Evolutionary conservation across 1,284 basidiomycete species (phyloP), one percentile per base, ranked within the genome.

Genomic region (Wallemia hederae): DNA sequence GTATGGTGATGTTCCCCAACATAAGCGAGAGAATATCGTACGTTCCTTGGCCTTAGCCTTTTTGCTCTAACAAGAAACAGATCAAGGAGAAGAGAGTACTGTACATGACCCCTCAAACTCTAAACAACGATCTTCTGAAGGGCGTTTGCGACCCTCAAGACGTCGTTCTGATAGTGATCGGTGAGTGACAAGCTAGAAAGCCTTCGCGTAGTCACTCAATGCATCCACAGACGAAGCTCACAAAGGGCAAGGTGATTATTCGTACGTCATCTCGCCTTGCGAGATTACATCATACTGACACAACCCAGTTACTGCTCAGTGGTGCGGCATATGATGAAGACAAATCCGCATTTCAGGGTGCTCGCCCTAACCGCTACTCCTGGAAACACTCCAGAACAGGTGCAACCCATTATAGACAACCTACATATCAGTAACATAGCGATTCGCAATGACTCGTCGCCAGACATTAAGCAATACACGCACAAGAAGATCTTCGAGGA

Each of bases 351-450:
- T 71, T 94, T 96, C 67, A 82, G 94, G 17, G 76, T 98, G 1
- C 75, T 98, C 5, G 94, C 91, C 0, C 76, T 99, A 22, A 96
- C 89, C 0, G 94, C 94, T 0, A 99, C 94, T 1, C 94, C 94
- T 1, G 92, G 92, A 26, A 76, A 81, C 65, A 85, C 79, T 57
- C 79, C 84, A 0, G 85, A 90, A 57, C 81, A 81, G 27, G 85
- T 98, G 0, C 94, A 99, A 70, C 74, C 74, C 22, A 82, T 98
- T n/a, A 80, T 98, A 17, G 88, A 98, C 67, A 81, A 83, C 14
- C 74, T 98, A n/a, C 94, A 98, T 69, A 94, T 99, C 65, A 89
- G 88, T 66, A 80, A 82, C 61, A 92, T 99, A 64, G 92, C 98
- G 69, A 88, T 97, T 63, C 78, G 94, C 60, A 82, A 92, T 66